Evolutionary conservation across 352 stramenopile genomes (phyloP), one percentile per base, ranked within the genome.

Genomic region (Phytophthora agathidicida): DNA sequence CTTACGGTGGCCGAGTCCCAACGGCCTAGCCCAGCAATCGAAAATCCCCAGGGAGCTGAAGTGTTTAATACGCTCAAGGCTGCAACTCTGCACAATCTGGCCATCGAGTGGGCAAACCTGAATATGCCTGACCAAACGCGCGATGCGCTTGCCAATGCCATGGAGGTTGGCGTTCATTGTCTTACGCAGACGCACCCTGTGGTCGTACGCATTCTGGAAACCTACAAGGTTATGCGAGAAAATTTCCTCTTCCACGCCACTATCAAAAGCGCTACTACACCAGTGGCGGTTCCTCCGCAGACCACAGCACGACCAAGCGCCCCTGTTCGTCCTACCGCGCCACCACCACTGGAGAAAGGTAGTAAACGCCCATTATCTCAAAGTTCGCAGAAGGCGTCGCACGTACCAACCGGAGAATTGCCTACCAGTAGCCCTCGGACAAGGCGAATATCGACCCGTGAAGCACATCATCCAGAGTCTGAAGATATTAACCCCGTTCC

Each of bases 171-270:
- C 1, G 73, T 84, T 14, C 73, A 86, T 32, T 60, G 70, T 16
- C 58, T 89, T 3, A 48, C 71, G 5, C 75, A 88, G 53, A 71
- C 57, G 10, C 77, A 89, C 48, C 80, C 77, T 1, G 66, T 88
- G 1, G 75, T 88, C 1, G 28, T 70, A n/a, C 60, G 80, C 3
- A 81, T 87, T 24, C 28, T 88, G 19, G 80, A 86, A 41, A 88
- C 80, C 23, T 90, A 85, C 65, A 90, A 90, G 48, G 60, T 86
- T 11, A 80, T 90, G 71, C 68, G 80, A 19, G 71, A 85, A 61
- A 83, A 76, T 30, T 90, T 90, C 37, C 41, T 90, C 22, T 84
- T 87, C 37, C 71, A 50, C 30, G 13, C 23, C 9, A 69, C 63
- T 11, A 60, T 19, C 17, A 62, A 22, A 10, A 54, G 31, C 10